Conservation (phyloP, 192 early-diverging fungal genomes). For the Coemansia sp. region DNA sequence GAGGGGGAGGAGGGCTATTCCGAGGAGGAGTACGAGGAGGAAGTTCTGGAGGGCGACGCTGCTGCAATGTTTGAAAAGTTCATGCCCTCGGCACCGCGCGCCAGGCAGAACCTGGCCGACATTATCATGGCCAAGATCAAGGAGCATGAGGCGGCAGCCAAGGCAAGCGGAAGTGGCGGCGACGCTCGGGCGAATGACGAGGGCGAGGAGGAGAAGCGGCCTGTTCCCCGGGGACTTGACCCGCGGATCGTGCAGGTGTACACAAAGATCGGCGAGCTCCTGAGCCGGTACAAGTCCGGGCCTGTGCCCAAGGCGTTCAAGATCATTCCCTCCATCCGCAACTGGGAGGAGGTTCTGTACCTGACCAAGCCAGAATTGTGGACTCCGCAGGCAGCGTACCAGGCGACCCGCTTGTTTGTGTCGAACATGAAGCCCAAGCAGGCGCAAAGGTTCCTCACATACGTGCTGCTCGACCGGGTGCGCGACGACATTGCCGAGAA, state of each 20-base stretch:
- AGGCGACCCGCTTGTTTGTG: slow-evolving; percentile 94
- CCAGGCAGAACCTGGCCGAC: slow-evolving; percentile 89
- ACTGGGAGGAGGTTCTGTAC: slow-evolving; percentile 98
- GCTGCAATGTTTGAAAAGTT: slow-evolving; percentile 86
- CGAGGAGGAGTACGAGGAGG: slow-evolving; percentile 67
- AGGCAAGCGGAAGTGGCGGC: slow-evolving; percentile 3
- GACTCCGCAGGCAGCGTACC: slow-evolving; percentile 96
- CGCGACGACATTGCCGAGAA: slow-evolving; percentile 94
- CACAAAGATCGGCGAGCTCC: slow-evolving; percentile 76
- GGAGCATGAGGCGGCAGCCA: slow-evolving; percentile 60
- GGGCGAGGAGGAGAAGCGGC: slow-evolving; percentile 11
- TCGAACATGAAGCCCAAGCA: slow-evolving; percentile 94
- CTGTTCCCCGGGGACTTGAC: slow-evolving; percentile 59
- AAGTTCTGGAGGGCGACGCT: slow-evolving; percentile 78
- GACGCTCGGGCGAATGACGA: not conserved
- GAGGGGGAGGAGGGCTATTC: slow-evolving; percentile 68
- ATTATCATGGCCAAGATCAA: slow-evolving; percentile 96
- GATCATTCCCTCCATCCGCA: slow-evolving; percentile 89
- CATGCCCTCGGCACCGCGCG: slow-evolving; percentile 76
- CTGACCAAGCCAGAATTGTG: slow-evolving; percentile 87
- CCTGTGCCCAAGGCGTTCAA: slow-evolving; percentile 98
- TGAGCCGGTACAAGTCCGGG: slow-evolving; percentile 92
- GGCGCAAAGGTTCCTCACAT: slow-evolving; percentile 86
- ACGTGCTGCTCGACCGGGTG: slow-evolving; percentile 88
- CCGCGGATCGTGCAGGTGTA: slow-evolving; percentile 94